phyloP scores from a whole-genome alignment of 176 grass and related monocot species.

The Aegilops umbellulata region DNA sequence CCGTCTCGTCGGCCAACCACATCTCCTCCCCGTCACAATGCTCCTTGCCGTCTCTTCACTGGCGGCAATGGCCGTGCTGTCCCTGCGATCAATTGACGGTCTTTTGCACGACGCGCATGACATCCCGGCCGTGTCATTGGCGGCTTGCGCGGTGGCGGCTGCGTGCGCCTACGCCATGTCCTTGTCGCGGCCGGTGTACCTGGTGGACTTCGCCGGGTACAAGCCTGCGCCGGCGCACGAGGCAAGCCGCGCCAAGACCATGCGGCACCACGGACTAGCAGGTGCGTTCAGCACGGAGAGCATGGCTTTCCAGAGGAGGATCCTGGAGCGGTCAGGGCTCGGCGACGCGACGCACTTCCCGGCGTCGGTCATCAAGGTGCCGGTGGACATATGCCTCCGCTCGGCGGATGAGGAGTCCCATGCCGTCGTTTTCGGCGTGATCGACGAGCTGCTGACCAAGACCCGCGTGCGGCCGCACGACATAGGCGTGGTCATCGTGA shows the following conservation, averaged over 20 bases:
- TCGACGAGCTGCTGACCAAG: slow-evolving; percentile 31
- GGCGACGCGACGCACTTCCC: not conserved
- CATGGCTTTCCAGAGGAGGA: not conserved
- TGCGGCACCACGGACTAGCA: not conserved
- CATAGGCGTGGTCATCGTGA: slow-evolving; percentile 47
- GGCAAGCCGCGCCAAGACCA: not conserved
- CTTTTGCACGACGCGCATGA: not conserved
- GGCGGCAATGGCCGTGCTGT: too few relatives aligned
- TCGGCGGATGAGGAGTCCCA: slow-evolving; percentile 48
- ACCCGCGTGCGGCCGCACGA: slow-evolving; percentile 10
- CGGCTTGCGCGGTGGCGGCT: not conserved
- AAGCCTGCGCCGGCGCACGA: not conserved
- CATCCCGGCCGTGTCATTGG: not conserved
- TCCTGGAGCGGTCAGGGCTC: not conserved
- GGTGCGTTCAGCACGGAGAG: not conserved
- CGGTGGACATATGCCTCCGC: slow-evolving; percentile 10
- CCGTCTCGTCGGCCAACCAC: not conserved
- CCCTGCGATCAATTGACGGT: not conserved
- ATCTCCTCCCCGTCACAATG: not conserved
- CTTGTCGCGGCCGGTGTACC: not conserved
- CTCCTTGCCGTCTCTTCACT: not conserved
- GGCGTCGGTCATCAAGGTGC: not conserved
- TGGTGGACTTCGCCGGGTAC: not conserved
- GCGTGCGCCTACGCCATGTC: not conserved
- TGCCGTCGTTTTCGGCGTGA: slow-evolving; percentile 42